phyloP scores from a whole-genome alignment of 345 rosid genomes.

The Syzygium aqueum region DNA sequence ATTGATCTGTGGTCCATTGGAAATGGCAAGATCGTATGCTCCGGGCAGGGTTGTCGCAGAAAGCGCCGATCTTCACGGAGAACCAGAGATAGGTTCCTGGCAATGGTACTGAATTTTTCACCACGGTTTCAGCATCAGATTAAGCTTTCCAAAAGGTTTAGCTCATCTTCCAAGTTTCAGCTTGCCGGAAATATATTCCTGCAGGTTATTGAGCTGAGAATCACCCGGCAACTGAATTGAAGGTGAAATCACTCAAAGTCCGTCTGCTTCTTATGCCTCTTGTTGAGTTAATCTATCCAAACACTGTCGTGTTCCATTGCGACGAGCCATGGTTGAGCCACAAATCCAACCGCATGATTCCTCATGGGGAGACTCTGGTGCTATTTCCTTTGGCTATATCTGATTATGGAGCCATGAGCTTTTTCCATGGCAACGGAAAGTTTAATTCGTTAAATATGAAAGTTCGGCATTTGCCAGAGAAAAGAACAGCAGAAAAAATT shows the following conservation, averaged over 20 bases:
- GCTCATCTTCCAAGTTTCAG: background rate
- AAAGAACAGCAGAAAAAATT: background rate
- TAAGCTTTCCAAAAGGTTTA: background rate
- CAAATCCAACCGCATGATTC: background rate
- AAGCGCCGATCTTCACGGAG: background rate
- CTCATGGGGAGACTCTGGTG: background rate
- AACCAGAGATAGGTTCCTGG: background rate
- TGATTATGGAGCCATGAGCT: background rate
- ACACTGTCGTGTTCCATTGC: background rate
- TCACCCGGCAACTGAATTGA: background rate
- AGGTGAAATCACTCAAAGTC: background rate
- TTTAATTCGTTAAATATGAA: background rate
- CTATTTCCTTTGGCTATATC: background rate
- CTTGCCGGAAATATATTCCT: background rate
- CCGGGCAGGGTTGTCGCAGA: background rate
- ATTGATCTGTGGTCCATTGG: background rate
- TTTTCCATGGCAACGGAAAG: background rate
- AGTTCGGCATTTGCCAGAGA: background rate
- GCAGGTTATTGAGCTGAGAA: background rate
- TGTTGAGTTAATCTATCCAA: background rate
- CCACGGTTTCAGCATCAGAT: background rate
- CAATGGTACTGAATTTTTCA: background rate
- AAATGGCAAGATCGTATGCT: background rate
- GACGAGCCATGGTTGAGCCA: background rate
- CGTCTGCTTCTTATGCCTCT: background rate